Evolutionary conservation across 2,329 filamentous ascomycete genomes (phyloP).

Genomic region (Fusarium keratoplasticum): DNA sequence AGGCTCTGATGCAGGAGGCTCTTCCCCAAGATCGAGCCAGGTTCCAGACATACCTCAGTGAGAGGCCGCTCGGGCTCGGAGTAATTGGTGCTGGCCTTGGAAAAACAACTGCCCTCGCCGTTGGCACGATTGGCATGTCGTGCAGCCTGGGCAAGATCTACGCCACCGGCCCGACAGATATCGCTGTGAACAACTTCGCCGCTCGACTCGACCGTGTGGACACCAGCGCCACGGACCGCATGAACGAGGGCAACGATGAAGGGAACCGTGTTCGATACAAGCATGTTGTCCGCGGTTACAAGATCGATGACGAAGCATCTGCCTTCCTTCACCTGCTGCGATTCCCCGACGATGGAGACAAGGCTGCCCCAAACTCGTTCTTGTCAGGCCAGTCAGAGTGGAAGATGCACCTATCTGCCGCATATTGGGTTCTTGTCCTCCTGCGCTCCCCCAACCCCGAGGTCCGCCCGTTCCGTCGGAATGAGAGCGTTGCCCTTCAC

Average conservation of each 20-base stretch:
- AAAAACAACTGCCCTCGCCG: constrained; percentile 9
- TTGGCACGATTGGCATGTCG: not conserved
- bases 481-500: not conserved
- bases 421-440: not conserved
- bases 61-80: constrained; percentile 15
- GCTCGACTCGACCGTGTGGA: not conserved
- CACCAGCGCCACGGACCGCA: not conserved
- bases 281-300: not conserved
- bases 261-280: not conserved
- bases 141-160: not conserved
- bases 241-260: not conserved
- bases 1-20: constrained; percentile 19
- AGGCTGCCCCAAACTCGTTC: not conserved
- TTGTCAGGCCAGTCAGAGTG: not conserved
- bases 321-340: not conserved
- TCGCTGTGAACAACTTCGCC: not conserved
- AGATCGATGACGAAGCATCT: not conserved
- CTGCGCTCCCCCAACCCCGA: not conserved
- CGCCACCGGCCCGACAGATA: not conserved
- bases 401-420: not conserved
- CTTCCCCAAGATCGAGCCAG: constrained; percentile 6
- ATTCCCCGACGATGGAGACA: not conserved
- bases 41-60: constrained; percentile 19
- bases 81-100: constrained; percentile 22
- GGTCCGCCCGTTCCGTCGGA: not conserved